Evolutionary conservation across 306 rosid species (phyloP), one percentile per base, ranked within the genome.

Genomic region (Acacia acuminata): DNA sequence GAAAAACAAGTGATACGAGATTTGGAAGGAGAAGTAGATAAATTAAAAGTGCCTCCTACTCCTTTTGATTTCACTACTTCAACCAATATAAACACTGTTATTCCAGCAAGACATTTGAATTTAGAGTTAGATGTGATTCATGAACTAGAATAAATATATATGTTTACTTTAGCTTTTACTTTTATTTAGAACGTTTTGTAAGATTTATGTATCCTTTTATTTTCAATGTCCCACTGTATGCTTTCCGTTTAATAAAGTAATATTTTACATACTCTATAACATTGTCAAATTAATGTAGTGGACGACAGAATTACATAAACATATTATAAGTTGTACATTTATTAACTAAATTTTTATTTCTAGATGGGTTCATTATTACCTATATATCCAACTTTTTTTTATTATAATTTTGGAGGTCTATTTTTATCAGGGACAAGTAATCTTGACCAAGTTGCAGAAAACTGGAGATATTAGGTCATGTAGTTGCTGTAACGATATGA

Each of bases 1-100:
- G 70, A 82, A 34, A 80, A 0, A n/a, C n/a, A 12, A 2, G 73
- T 45, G 36, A 2, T 80, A 2, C 78, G 58, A 50, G 77, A 81
- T 85, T 36, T 85, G 0, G 82, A 85, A 78, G 75, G 34, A 60
- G 63, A 72, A 7, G 48, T 60, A 9, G 83, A 58, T 0, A 30
- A 56, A 13, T 30, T 79, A 4, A 65, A 14, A 0, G n/a, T 79
- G 13, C 83, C 77, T 2, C 83, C 83, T 0, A 53, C 22, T 55
- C 77, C 60, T 3, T 70, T 81, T 55, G 80, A 67, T 1, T 69
- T 76, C 0, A 30, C 25, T 16, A 7, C 15, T 10, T n/a, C 71
- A 0, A 2, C 72, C 6, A 38, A 0, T 30, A 17, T 16, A 7
- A 73, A 7, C 20, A 7, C 17, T 3, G 4, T 19, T 1, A 14